Percentiles rank a stretch among this genome's conserved stretches.
phyloP scores from a whole-genome alignment of 257 asterid species.

The Catharanthus roseus region DNA sequence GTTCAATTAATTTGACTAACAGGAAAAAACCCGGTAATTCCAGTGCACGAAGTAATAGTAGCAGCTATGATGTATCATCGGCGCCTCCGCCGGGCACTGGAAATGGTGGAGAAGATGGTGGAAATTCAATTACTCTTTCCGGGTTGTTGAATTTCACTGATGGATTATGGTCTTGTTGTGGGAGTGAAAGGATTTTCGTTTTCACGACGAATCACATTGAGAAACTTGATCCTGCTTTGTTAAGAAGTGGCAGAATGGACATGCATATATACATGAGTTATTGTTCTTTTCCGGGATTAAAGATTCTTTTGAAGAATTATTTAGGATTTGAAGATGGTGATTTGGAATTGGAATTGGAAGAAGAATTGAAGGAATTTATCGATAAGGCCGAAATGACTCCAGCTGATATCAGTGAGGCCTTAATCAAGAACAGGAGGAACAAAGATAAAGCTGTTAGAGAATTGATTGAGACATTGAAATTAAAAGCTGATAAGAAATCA shows the following conservation, averaged over 20 bases:
- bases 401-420: constrained; percentile 80
- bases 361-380: constrained; percentile 40
- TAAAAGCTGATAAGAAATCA: constrained; percentile 35
- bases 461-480: constrained; percentile 41
- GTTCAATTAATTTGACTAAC: constrained; percentile 37
- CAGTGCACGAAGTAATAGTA: not conserved
- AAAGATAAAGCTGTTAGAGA: constrained; percentile 51
- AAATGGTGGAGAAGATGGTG: constrained; percentile 34
- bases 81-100: constrained; percentile 9
- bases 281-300: constrained; percentile 54
- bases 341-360: constrained; percentile 27
- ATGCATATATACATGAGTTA: constrained; percentile 89
- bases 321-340: constrained; percentile 50
- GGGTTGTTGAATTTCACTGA: constrained; percentile 87
- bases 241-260: constrained; percentile 96
- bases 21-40: constrained; percentile 19
- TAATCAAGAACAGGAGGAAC: constrained; percentile 71
- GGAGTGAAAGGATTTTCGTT: constrained; percentile 87
- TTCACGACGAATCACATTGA: constrained; percentile 92
- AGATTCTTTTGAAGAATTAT: constrained; percentile 68
- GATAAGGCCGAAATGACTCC: constrained; percentile 79
- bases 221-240: constrained; percentile 86
- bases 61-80: constrained; percentile 10
- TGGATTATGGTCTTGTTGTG: constrained; percentile 96
- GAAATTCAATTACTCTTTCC: constrained; percentile 71